These are phyloP conservation scores for Phaeosphaeriaceae sp. DNA, from an alignment of 2,329 filamentous ascomycete genomes.

Conservation along the genomic window DNA sequence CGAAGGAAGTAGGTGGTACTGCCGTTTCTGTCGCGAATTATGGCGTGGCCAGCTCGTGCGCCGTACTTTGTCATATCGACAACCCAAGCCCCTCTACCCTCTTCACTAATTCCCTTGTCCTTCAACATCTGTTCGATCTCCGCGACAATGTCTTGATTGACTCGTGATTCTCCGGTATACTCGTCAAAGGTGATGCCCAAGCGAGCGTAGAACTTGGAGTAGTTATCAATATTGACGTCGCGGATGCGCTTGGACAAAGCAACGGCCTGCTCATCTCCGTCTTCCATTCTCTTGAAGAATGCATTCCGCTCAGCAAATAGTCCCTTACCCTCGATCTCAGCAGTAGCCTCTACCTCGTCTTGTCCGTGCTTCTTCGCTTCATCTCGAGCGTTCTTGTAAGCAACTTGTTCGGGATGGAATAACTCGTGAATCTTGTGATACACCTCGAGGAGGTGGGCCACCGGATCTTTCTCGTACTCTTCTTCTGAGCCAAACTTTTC, in stretches of 20 bases:
- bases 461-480: conserved; percentile 72
- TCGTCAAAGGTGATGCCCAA: conserved; percentile 70
- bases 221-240: conserved; percentile 57
- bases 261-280: conserved; percentile 64
- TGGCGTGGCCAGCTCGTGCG: conserved; percentile 71
- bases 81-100: conserved; percentile 69
- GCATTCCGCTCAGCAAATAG: too few relatives aligned
- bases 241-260: conserved; percentile 69
- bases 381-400: conserved; percentile 58
- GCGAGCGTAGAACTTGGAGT: conserved; percentile 67
- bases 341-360: conserved; percentile 50
- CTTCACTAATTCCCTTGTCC: conserved; percentile 66
- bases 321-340: too few relatives aligned
- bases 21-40: conserved; percentile 71
- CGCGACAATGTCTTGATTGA: conserved; percentile 68
- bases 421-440: conserved; percentile 64
- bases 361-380: conserved; percentile 51
- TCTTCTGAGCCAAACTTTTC: conserved; percentile 77
- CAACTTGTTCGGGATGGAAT: conserved; percentile 61
- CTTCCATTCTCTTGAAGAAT: conserved; percentile 69
- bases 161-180: conserved; percentile 73
- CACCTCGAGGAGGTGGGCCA: conserved; percentile 81
- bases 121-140: conserved; percentile 64
- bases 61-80: conserved; percentile 73
- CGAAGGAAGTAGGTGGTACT: conserved; percentile 72